Evolutionary conservation across 768 basidiomycete genomes (phyloP), one percentile per base, ranked within the genome.

Genomic region (Leucogyrophana mollusca): DNA sequence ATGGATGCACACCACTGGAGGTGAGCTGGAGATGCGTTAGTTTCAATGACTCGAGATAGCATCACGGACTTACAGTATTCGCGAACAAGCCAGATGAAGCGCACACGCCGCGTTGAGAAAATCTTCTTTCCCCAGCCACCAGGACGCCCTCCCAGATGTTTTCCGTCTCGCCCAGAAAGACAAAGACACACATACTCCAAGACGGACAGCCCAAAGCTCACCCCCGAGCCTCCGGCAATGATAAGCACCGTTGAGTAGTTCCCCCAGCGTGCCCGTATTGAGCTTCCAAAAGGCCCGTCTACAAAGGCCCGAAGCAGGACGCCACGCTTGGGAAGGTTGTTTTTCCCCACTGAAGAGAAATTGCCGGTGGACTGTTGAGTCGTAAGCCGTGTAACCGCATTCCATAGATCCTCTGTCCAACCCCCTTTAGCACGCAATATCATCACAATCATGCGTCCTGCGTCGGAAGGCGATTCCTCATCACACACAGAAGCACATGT

Each of bases 31-130:
- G 18, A 30, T 22, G 6, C 13, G 27, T 30, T 13, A 30, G 27
- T 30, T 30, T 13, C 23, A 34, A 40, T 17, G 27, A 20, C 7
- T 17, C 18, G 24, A 16, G 32, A 45, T 36, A 18, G 43, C 16
- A 11, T 32, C 35, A 44, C 20, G 11, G 2, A 70, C 84, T 64
- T 47, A 87, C 87, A 76, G 56, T 82, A 89, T 56, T 90, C 89
- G 32, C 86, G 73, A 17, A 88, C 69, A 35, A 89, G 74, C 88
- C 88, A 90, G 3, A 90, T 73, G 52, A 90, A 87, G 14, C 87
- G 72, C 1, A 89, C 76, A 4, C 89, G 73, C 24, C 56, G 66
- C 5, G 77, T 80, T 34, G 65, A 67, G 45, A 68, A 74, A 4
- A 59, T 55, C 20, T 65, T 67, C 24, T 67, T 53, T 0, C 73